Percentiles rank a stretch among this genome's conserved stretches.
Conservation (phyloP, 371 early-diverging fungal species). For the Mycotypha africana region DNA sequence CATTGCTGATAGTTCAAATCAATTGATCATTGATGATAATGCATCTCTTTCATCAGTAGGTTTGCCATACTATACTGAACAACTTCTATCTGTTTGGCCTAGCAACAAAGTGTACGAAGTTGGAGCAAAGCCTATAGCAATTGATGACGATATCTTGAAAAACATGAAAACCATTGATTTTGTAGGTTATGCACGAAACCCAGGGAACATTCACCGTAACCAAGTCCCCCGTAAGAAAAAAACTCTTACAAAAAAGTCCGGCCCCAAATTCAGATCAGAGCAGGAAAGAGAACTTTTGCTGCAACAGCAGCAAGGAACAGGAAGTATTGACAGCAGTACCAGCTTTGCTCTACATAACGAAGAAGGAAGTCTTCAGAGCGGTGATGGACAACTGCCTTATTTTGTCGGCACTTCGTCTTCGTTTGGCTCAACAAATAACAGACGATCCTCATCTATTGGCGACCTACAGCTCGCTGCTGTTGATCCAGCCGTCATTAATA, state of each 20-base stretch:
- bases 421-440: no score
- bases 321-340: no score
- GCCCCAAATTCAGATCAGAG: constrained; percentile 85
- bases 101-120: constrained; percentile 53
- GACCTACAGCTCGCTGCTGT: constrained; percentile 10
- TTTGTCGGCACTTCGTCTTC: no score
- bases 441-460: constrained; percentile 35
- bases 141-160: constrained; percentile 69
- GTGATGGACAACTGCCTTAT: neutral
- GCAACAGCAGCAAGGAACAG: no score
- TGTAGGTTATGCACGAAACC: constrained; percentile 89
- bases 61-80: constrained; percentile 75
- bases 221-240: constrained; percentile 56
- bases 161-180: constrained; percentile 85
- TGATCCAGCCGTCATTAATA: constrained; percentile 36
- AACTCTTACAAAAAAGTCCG: constrained; percentile 35
- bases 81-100: constrained; percentile 74
- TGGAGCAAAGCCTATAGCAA: constrained; percentile 60
- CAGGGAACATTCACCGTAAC: constrained; percentile 71
- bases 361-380: neutral
- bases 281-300: constrained; percentile 68
- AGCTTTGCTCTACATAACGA: constrained; percentile 26
- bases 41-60: constrained; percentile 76
- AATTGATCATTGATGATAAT: constrained; percentile 52
- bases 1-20: constrained; percentile 35